phyloP scores from a whole-genome alignment of 257 asterid genomes.

The Eustoma russellianum region DNA sequence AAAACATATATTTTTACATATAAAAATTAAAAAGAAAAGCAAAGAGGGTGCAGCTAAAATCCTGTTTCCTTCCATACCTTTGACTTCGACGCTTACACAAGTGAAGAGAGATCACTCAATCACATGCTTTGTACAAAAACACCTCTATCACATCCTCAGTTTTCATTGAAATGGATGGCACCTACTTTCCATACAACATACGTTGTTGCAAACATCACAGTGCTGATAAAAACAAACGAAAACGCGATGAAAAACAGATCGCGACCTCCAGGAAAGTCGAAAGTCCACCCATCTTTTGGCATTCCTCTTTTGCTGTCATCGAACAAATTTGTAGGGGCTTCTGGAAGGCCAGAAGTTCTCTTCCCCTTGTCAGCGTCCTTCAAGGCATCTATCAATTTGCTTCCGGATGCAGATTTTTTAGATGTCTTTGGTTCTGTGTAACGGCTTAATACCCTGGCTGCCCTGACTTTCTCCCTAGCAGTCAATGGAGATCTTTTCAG shows the following conservation, averaged over 20 bases:
- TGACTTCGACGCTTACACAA: too few species aligned
- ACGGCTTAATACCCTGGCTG: conserved; percentile 86
- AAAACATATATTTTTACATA: too few species aligned
- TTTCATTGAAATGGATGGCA: conserved; percentile 87
- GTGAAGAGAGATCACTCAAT: conserved; percentile 26
- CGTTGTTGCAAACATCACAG: conserved; percentile 82
- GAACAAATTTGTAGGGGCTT: conserved; percentile 66
- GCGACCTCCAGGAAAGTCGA: conserved; percentile 52
- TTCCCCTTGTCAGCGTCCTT: conserved; percentile 76
- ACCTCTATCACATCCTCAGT: conserved; percentile 16
- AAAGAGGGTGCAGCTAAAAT: too few species aligned
- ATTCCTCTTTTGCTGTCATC: conserved; percentile 82
- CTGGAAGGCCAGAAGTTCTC: conserved; percentile 65
- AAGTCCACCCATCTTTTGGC: conserved; percentile 67
- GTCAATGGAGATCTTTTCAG: conserved; percentile 63
- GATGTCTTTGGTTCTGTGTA: conserved; percentile 66
- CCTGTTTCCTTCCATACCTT: too few species aligned
- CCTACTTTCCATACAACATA: conserved; percentile 87
- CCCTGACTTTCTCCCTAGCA: conserved; percentile 87
- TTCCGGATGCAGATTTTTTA: conserved; percentile 47
- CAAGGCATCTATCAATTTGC: conserved; percentile 60
- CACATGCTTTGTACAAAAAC: background rate
- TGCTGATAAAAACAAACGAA: conserved; percentile 70
- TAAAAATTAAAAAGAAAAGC: too few species aligned
- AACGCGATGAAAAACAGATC: conserved; percentile 50